Base-by-base conservation (phyloP, 2,329 filamentous ascomycete species). In the Parastagonospora nodorum region DNA sequence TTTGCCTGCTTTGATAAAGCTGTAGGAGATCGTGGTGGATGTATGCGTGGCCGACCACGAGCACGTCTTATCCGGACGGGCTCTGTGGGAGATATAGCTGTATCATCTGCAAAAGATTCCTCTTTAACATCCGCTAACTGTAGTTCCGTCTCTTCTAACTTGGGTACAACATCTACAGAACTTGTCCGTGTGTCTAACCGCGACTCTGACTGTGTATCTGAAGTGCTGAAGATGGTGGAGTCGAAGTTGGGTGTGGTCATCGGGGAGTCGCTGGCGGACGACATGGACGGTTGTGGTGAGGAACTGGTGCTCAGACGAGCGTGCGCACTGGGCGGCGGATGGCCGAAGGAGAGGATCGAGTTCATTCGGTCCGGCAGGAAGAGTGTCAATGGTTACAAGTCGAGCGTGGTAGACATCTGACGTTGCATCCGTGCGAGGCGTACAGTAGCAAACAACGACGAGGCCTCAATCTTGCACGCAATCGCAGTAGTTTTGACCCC, bases 31-130 rank as follows among this genome's bases (percentile, higher is more conserved):
- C 80, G 81, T 14, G 88, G 77, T 33, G 90, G 88, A 63, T 92
- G 86, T 76, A 96, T 96, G 73, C 91, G 83, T 43, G 92, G 92
- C 47, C 92, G 83, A 30, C 92, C 92, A 66, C 92, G 84, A 48
- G 75, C 76, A 38, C 75, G 63, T 52, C 75, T 66, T 37, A 72
- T 66, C 40, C 74, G 64, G 42, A 70, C 63, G n/a, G 69, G 65
- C 53, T 71, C 65, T 31, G 67, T 72, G 14, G 72, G 68, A 5
- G 69, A 69, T 30, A 71, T 66, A 30, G 68, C 65, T 33, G 66
- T 57, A 10, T 61, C 67, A 40, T 74, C 69, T 5, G 66, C 53
- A 16, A 66, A 46, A 11, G 68, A 60, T 37, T 71, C 68, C 41
- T 72, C 56, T 45, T 74, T 75, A 39, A 69, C 62, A 61, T 70